phyloP scores from a whole-genome alignment of 345 rosid species.

The Hibiscus tridactylites region DNA sequence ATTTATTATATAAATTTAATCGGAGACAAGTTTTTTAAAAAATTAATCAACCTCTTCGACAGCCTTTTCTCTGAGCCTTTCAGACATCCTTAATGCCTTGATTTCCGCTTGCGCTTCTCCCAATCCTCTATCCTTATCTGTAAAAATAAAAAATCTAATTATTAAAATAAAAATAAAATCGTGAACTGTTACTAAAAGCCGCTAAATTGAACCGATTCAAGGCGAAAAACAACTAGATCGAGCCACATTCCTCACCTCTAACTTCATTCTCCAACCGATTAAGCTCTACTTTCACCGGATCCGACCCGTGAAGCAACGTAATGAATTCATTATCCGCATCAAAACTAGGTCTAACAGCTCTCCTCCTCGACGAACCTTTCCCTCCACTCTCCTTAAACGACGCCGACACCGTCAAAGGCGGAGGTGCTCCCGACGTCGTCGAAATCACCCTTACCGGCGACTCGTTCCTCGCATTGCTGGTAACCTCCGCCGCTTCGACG shows the following conservation, averaged over 20 bases:
- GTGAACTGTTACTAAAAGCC: background rate
- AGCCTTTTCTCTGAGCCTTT: slow-evolving; percentile 86
- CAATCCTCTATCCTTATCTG: slow-evolving; percentile 88
- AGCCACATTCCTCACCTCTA: slow-evolving; percentile 68
- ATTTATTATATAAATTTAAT: background rate
- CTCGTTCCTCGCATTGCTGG: slow-evolving; percentile 28
- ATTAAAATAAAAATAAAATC: slow-evolving; percentile 19
- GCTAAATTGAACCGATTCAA: slow-evolving; percentile 19
- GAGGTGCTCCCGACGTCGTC: slow-evolving; percentile 16
- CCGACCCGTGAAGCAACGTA: slow-evolving; percentile 84
- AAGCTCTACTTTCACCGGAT: slow-evolving; percentile 94
- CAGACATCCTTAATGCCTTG: slow-evolving; percentile 78
- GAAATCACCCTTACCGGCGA: slow-evolving; percentile 14
- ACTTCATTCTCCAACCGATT: slow-evolving; percentile 95
- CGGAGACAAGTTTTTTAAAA: background rate
- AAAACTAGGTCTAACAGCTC: slow-evolving; percentile 70
- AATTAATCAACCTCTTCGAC: slow-evolving; percentile 71
- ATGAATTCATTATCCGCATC: slow-evolving; percentile 91
- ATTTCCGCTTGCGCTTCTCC: slow-evolving; percentile 87
- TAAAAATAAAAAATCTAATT: slow-evolving; percentile 15
- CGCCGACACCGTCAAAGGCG: slow-evolving; percentile 42
- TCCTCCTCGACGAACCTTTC: slow-evolving; percentile 56
- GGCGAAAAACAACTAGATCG: slow-evolving; percentile 48
- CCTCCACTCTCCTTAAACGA: slow-evolving; percentile 62
- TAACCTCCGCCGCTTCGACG: slow-evolving; percentile 35